phyloP scores from a whole-genome alignment of 2,329 filamentous ascomycete genomes.

The Fusarium gaditjirri region DNA sequence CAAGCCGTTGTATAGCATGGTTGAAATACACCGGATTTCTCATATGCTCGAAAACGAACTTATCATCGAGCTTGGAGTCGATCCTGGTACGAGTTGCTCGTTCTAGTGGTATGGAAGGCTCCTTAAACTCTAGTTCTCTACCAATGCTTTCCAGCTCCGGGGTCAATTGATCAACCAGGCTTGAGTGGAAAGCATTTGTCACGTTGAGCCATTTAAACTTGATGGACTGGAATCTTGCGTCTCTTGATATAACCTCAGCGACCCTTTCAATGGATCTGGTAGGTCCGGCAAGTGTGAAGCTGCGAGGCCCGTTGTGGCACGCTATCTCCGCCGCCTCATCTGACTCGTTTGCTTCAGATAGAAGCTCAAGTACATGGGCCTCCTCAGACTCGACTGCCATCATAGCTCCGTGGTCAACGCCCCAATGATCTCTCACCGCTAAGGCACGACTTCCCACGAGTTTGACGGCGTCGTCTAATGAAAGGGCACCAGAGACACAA shows the following conservation, averaged over 20 bases:
- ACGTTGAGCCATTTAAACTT: conserved; percentile 54
- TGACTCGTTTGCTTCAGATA: not conserved
- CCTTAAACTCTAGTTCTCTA: not conserved
- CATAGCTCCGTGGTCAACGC: conserved; percentile 1
- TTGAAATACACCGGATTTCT: conserved; percentile 57
- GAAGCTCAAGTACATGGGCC: not conserved
- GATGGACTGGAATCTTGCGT: conserved; percentile 7
- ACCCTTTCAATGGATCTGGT: not conserved
- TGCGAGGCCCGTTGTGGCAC: conserved; percentile 8
- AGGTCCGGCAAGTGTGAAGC: conserved; percentile 8
- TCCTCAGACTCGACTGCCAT: conserved; percentile 10
- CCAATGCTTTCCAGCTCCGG: not conserved
- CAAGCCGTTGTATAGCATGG: conserved; percentile 54
- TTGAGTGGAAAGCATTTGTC: conserved; percentile 60
- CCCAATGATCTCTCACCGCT: not conserved
- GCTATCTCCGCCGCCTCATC: not conserved
- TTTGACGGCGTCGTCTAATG: conserved; percentile 46
- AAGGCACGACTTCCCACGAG: not conserved
- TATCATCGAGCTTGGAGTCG: not conserved
- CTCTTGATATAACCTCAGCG: conserved; percentile 12
- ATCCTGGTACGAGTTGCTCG: not conserved
- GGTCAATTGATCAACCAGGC: conserved; percentile 51
- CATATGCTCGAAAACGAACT: conserved; percentile 32
- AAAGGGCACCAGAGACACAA: conserved; percentile 49
- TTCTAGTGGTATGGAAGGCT: not conserved